phyloP scores from a whole-genome alignment of 139 green algal species.

The Coelastrella sp. region DNA sequence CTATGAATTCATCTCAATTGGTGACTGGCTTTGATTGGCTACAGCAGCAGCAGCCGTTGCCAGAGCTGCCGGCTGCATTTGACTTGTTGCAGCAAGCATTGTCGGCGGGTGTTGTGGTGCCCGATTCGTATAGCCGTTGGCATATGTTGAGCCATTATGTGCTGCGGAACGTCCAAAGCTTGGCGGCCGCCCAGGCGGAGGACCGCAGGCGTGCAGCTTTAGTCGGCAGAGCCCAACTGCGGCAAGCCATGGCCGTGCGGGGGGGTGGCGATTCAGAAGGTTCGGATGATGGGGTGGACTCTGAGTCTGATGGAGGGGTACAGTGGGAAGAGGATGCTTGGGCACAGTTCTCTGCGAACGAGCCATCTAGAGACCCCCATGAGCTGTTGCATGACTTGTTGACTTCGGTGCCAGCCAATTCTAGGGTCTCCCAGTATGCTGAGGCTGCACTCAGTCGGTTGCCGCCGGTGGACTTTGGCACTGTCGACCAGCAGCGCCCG shows the following conservation, averaged over 20 bases:
- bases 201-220: neutral
- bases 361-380: neutral
- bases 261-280: too few species aligned
- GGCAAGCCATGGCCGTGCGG: neutral
- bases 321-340: too few species aligned
- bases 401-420: neutral
- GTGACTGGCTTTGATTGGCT: neutral
- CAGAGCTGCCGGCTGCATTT: neutral
- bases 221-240: neutral
- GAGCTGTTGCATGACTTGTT: neutral
- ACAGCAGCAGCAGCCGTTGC: neutral
- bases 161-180: neutral
- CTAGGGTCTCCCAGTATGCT: neutral
- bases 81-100: neutral
- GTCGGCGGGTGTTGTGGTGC: neutral
- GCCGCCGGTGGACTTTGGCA: neutral
- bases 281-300: too few species aligned
- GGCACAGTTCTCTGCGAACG: too few species aligned
- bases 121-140: neutral
- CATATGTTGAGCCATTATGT: neutral
- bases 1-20: neutral
- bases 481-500: neutral
- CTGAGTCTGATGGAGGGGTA: too few species aligned
- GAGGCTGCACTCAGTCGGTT: neutral
- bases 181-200: neutral